Evolutionary conservation across 2,329 filamentous ascomycete genomes (phyloP), one percentile per base, ranked within the genome.

Genomic region (Gliomastix tumulicola): DNA sequence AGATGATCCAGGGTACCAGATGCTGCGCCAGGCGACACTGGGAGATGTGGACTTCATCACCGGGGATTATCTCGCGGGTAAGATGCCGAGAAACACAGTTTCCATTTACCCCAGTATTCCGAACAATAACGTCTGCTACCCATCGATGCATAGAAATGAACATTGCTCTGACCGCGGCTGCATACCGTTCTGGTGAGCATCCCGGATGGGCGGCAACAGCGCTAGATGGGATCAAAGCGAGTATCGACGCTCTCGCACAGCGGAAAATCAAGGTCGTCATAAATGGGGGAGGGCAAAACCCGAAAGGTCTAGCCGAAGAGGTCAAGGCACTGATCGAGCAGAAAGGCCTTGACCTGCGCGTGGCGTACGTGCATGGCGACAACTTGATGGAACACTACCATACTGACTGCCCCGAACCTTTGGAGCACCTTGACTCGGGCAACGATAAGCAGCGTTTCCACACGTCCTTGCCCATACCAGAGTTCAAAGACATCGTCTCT

Each of bases 141-240:
- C 17, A 28, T n/a, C 8, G 1, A 28, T n/a, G 11, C 10, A 7
- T n/a, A 11, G 60, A 64, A 43, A 65, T 66, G 42, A 77, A 75
- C 49, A 73, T 77, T 59, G 66, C 70, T 38, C 59, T 41, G 52
- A 49, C 54, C 43, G 48, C 54, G 25, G 25, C n/a, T 13, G 25
- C 25, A 7, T 28, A n/a, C 11, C 13, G 13, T 13, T 16, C n/a
- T 13, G 25, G 25, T 7, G 17, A 28, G 11, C 25, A 28, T n/a
- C 17, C 25, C 10, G 25, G 25, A 13, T 28, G 17, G 13, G 25
- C n/a, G 11, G 25, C n/a, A 9, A 28, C 25, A 9, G 25, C 25
- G 7, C 17, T 13, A 16, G 13, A 28, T n/a, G 25, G 25, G 3
- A 13, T 28, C 1, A 28, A 28, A 28, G 13, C n/a, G 25, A 8